Conservation (phyloP, 2,329 filamentous ascomycete genomes). For the Fusarium hainanense region DNA sequence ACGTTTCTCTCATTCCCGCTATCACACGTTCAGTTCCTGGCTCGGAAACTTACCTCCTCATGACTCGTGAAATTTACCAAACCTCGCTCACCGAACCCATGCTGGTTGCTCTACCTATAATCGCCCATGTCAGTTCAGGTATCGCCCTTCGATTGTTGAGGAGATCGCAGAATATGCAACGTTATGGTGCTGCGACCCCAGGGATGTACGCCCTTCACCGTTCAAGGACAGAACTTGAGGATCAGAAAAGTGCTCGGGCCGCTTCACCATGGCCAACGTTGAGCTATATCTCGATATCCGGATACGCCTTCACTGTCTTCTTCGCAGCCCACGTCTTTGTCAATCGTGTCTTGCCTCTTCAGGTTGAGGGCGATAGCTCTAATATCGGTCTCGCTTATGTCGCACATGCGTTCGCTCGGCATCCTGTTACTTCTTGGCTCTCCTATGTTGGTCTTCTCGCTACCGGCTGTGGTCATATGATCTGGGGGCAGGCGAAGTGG, state of each 20-base stretch:
- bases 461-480: slow-evolving; percentile 78
- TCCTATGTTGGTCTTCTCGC: slow-evolving; percentile 77
- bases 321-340: slow-evolving; percentile 78
- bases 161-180: slow-evolving; percentile 73
- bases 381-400: slow-evolving; percentile 87
- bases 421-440: slow-evolving; percentile 72
- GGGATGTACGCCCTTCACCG: slow-evolving; percentile 58
- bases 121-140: slow-evolving; percentile 81
- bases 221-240: slow-evolving; percentile 47
- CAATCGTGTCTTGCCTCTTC: slow-evolving; percentile 80
- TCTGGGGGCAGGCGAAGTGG: slow-evolving; percentile 90
- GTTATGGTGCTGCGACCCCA: slow-evolving; percentile 78
- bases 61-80: slow-evolving; percentile 93
- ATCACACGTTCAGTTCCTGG: slow-evolving; percentile 76
- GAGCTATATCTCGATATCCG: slow-evolving; percentile 76
- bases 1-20: slow-evolving; percentile 84
- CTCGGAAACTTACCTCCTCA: slow-evolving; percentile 87
- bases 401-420: slow-evolving; percentile 82
- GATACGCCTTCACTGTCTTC: slow-evolving; percentile 75
- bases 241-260: slow-evolving; percentile 21
- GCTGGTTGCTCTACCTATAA: slow-evolving; percentile 78
- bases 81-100: slow-evolving; percentile 82
- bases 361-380: slow-evolving; percentile 85
- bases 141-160: slow-evolving; percentile 81
- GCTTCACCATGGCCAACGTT: slow-evolving; percentile 72